A percentile compares a stretch with the other conserved stretches of the same genome.
These are phyloP conservation scores for Xylaria flabelliformis DNA, from an alignment of 495 filamentous ascomycete species.

Conservation along the genomic window DNA sequence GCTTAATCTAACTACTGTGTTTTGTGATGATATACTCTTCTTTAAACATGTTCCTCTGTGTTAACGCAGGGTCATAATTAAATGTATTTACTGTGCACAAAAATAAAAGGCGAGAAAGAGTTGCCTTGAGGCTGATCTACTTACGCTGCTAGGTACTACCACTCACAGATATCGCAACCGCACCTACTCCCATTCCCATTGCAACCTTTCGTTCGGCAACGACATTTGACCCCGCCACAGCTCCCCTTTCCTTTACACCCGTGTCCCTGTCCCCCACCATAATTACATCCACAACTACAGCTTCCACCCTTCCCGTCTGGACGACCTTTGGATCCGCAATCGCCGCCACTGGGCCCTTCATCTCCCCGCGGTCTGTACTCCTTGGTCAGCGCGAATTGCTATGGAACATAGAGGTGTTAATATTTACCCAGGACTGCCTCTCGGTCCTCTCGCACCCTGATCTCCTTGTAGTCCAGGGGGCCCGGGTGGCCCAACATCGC, in stretches of 20 bases:
- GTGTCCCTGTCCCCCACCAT: neutral
- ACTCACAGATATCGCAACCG: conserved; percentile 5
- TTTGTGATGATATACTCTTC: neutral
- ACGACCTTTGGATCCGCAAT: neutral
- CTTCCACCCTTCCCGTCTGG: neutral
- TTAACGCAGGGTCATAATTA: neutral
- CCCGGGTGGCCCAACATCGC: conserved; percentile 13
- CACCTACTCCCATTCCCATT: neutral
- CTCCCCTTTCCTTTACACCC: neutral
- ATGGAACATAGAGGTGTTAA: neutral
- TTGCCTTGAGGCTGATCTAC: neutral
- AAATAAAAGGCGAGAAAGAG: neutral
- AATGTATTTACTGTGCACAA: neutral
- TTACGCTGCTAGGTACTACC: neutral
- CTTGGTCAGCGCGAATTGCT: neutral
- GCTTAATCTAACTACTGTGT: neutral
- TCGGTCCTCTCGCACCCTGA: conserved; percentile 14
- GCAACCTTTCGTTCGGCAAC: neutral
- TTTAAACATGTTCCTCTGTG: neutral
- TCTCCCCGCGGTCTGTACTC: conserved; percentile 9
- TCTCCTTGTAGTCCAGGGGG: conserved; percentile 16
- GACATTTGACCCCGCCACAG: neutral
- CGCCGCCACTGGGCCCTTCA: neutral
- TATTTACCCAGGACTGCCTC: neutral
- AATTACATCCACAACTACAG: conserved; percentile 13